These are phyloP conservation scores for Chamaecrista fasciculata DNA, from an alignment of 306 rosid species.

Conservation along the genomic window DNA sequence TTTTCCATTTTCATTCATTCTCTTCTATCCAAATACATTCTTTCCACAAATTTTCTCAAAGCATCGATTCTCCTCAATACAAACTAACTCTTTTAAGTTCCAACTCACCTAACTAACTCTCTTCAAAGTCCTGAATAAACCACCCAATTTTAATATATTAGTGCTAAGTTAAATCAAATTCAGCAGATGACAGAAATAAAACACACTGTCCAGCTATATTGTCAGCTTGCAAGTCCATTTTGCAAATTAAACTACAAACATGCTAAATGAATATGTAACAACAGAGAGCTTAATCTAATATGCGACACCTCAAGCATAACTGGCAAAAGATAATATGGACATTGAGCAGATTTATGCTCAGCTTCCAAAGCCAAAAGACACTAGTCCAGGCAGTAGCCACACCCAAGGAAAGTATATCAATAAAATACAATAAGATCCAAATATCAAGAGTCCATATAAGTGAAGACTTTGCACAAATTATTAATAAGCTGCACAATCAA, in stretches of 20 bases:
- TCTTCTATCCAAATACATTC: not conserved
- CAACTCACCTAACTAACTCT: not conserved
- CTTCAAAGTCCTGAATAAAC: not conserved
- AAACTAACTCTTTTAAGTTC: not conserved
- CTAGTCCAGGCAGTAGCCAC: slow-evolving; percentile 13
- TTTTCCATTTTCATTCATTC: not conserved
- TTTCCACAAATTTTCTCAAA: too few species aligned
- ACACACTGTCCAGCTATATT: not conserved
- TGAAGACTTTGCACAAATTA: not conserved
- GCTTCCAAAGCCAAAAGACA: not conserved
- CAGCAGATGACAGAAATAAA: not conserved
- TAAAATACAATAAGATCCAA: not conserved
- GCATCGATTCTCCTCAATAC: not conserved
- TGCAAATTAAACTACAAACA: not conserved
- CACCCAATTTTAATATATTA: not conserved
- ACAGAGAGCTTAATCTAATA: not conserved
- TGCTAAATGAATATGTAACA: not conserved
- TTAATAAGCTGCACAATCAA: not conserved
- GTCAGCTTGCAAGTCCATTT: not conserved
- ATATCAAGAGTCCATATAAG: not conserved
- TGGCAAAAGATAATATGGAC: slow-evolving; percentile 7
- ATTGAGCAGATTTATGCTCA: slow-evolving; percentile 17
- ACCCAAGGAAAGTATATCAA: slow-evolving; percentile 22
- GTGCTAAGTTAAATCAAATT: not conserved
- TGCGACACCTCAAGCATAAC: slow-evolving; percentile 4